Percentiles rank a stretch among this genome's conserved stretches.
Evolutionary conservation across 345 rosid genomes (phyloP).

Genomic region (sweet orange (Citrus sinensis)): DVS_A1.0 CM039162.1:6640501-6641000

Average conservation of each 20-base stretch:
- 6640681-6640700: not conserved
- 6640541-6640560: conserved; percentile 42
- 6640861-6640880: conserved; percentile 20
- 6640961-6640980: too few species aligned
- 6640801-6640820: conserved; percentile 42
- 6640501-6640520: conserved; percentile 29
- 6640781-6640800: conserved; percentile 29
- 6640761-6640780: conserved; percentile 40
- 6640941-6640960: conserved; percentile 10
- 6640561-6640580: conserved; percentile 51
- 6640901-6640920: conserved; percentile 19
- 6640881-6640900: conserved; percentile 24
- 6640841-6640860: conserved; percentile 29
- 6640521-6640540: conserved; percentile 40
- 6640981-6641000: too few species aligned
- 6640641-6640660: not conserved
- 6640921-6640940: conserved; percentile 22
- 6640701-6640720: conserved; percentile 18
- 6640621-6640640: not conserved
- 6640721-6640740: not conserved
- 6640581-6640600: not conserved
- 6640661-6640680: not conserved
- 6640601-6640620: not conserved
- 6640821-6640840: conserved; percentile 11
- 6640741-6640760: conserved; percentile 4